These are phyloP conservation scores for Passiflora organensis DNA, from an alignment of 345 rosid genomes.

Conservation along the genomic window DNA sequence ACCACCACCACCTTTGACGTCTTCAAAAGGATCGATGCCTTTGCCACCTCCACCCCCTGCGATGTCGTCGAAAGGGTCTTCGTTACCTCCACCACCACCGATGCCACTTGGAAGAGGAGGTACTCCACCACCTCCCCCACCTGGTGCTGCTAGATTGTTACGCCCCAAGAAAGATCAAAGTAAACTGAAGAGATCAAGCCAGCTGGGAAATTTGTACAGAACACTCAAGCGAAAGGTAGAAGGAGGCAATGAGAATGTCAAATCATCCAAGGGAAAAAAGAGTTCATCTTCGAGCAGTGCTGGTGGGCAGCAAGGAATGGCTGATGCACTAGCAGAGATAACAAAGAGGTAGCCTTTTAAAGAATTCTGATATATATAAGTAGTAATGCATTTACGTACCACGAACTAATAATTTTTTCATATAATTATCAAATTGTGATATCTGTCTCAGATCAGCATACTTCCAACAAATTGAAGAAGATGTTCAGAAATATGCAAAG, in stretches of 20 bases:
- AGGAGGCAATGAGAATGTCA: slow-evolving; percentile 44
- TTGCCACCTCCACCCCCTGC: slow-evolving; percentile 42
- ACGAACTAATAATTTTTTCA: too few relatives aligned
- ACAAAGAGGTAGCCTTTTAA: slow-evolving; percentile 52
- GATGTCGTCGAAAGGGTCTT: slow-evolving; percentile 21
- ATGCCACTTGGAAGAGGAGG: slow-evolving; percentile 32
- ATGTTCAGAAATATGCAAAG: slow-evolving; percentile 54
- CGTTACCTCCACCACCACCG: slow-evolving; percentile 26
- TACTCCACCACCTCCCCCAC: slow-evolving; percentile 68
- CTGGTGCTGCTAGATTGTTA: slow-evolving; percentile 43
- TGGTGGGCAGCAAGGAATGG: slow-evolving; percentile 88
- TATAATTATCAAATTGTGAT: too few relatives aligned
- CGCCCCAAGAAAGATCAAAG: slow-evolving; percentile 65
- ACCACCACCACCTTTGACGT: slow-evolving; percentile 22
- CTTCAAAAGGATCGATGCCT: slow-evolving; percentile 8
- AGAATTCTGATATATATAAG: background rate
- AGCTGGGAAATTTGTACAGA: slow-evolving; percentile 66
- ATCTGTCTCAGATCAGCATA: slow-evolving; percentile 75
- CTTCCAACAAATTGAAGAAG: slow-evolving; percentile 85
- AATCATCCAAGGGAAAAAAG: slow-evolving; percentile 33
- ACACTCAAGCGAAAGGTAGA: slow-evolving; percentile 71
- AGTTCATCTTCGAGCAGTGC: slow-evolving; percentile 18
- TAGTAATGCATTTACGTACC: too few relatives aligned
- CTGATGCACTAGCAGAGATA: slow-evolving; percentile 95
- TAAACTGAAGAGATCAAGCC: slow-evolving; percentile 77